phyloP scores from a whole-genome alignment of 2,329 filamentous ascomycete species.

The Phaeosphaeriaceae sp. region DNA sequence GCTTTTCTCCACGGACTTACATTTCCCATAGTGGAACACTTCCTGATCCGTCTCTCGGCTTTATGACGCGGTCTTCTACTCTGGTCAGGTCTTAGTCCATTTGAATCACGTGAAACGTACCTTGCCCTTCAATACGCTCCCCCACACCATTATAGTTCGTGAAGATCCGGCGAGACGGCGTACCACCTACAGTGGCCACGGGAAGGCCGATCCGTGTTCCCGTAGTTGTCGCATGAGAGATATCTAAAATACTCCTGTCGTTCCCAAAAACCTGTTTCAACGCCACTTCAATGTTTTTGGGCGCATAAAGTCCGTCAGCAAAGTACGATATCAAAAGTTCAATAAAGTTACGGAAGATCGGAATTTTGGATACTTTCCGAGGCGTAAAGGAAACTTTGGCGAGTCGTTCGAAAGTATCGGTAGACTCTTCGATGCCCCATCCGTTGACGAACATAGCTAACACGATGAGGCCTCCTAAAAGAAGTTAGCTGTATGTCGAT shows the following conservation, averaged over 20 bases:
- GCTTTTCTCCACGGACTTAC: slow-evolving; percentile 9
- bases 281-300: slow-evolving; percentile 11
- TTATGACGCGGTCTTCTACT: slow-evolving; percentile 13
- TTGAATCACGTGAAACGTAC: slow-evolving; percentile 4
- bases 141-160: slow-evolving; percentile 23
- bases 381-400: neutral
- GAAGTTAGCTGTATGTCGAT: neutral
- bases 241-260: slow-evolving; percentile 14
- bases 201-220: slow-evolving; percentile 14
- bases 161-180: slow-evolving; percentile 18
- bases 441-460: neutral
- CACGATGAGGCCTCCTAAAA: neutral
- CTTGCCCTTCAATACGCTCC: slow-evolving; percentile 10
- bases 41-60: slow-evolving; percentile 16
- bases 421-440: neutral
- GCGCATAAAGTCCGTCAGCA: slow-evolving; percentile 14
- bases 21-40: slow-evolving; percentile 24
- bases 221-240: slow-evolving; percentile 13
- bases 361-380: neutral
- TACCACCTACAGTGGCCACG: slow-evolving; percentile 14
- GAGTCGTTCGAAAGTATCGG: neutral
- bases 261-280: slow-evolving; percentile 12
- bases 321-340: slow-evolving; percentile 9
- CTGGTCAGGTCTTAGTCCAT: slow-evolving; percentile 1
- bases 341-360: slow-evolving; percentile 3